phyloP scores from a whole-genome alignment of 306 rosid genomes.

The Quercus rubra region DNA sequence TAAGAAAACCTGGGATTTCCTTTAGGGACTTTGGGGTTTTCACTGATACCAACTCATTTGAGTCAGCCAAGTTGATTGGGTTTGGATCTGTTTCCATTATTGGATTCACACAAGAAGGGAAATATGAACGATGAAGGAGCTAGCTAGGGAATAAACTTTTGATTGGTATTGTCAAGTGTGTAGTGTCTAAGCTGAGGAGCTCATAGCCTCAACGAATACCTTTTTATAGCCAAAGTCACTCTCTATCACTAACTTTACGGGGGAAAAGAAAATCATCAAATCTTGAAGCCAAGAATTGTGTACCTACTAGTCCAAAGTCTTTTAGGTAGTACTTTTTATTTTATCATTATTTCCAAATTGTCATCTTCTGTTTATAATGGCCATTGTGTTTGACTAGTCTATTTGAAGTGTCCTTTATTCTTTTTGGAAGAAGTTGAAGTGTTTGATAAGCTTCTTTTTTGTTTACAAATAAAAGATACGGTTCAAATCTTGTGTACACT shows the following conservation, averaged over 20 bases:
- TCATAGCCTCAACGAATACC: neutral
- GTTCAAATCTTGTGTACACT: too few relatives aligned
- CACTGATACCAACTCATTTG: constrained; percentile 5
- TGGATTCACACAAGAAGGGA: neutral
- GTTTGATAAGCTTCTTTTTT: too few relatives aligned
- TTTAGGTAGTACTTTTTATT: too few relatives aligned
- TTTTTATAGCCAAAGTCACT: neutral
- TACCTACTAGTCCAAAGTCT: too few relatives aligned
- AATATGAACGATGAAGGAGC: neutral
- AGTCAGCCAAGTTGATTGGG: neutral
- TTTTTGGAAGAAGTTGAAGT: too few relatives aligned
- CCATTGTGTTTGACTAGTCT: too few relatives aligned
- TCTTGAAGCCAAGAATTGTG: too few relatives aligned
- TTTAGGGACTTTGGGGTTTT: constrained; percentile 15
- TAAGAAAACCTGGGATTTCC: neutral
- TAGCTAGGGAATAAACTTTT: neutral
- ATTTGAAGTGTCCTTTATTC: too few relatives aligned
- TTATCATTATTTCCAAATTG: too few relatives aligned
- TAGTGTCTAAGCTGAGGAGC: neutral
- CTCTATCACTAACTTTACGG: neutral
- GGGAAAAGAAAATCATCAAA: neutral
- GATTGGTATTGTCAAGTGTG: neutral
- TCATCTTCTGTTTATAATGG: too few relatives aligned
- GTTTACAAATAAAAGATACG: too few relatives aligned
- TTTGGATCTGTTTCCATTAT: constrained; percentile 17